Evolutionary conservation across 2,329 filamentous ascomycete species (phyloP).

Genomic region (Geosmithia putterillii): DNA sequence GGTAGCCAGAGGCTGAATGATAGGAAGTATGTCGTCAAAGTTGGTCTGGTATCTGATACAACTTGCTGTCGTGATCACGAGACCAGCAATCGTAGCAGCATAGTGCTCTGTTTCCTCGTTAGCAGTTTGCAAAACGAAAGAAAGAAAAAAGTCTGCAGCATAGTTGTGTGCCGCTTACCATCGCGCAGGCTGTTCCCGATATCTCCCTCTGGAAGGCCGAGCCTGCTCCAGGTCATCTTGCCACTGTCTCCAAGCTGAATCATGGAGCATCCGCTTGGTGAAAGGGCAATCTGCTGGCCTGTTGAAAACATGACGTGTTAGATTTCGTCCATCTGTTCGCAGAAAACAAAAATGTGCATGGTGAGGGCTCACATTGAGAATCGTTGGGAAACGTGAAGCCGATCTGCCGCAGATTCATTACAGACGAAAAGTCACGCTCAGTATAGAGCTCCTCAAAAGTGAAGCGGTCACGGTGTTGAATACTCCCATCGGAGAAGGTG

Average conservation of each 20-base stretch:
- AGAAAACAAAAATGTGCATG: too few relatives aligned
- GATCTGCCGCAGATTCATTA: constrained; percentile 61
- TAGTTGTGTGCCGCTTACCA: constrained; percentile 18
- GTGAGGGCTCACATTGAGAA: constrained; percentile 53
- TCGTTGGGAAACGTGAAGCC: constrained; percentile 63
- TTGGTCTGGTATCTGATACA: constrained; percentile 32
- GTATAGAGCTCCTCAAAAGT: constrained; percentile 58
- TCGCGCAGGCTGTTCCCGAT: constrained; percentile 35
- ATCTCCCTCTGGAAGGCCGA: constrained; percentile 37
- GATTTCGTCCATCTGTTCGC: not conserved
- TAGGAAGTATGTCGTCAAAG: constrained; percentile 61
- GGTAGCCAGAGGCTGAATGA: constrained; percentile 41
- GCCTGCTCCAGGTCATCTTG: constrained; percentile 43
- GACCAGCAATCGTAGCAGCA: constrained; percentile 45
- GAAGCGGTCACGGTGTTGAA: constrained; percentile 68
- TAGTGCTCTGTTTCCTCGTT: constrained; percentile 31
- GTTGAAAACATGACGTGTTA: constrained; percentile 8
- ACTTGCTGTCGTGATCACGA: constrained; percentile 40
- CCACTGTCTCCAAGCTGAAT: constrained; percentile 46
- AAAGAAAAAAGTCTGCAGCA: not conserved
- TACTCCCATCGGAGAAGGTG: constrained; percentile 65
- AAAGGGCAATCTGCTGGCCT: constrained; percentile 49
- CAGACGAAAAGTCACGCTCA: constrained; percentile 49
- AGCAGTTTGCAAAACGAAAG: not conserved
- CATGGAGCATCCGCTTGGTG: constrained; percentile 47